phyloP scores from a whole-genome alignment of 2,329 filamentous ascomycete genomes.

The Pseudodiploospora longispora region DNA sequence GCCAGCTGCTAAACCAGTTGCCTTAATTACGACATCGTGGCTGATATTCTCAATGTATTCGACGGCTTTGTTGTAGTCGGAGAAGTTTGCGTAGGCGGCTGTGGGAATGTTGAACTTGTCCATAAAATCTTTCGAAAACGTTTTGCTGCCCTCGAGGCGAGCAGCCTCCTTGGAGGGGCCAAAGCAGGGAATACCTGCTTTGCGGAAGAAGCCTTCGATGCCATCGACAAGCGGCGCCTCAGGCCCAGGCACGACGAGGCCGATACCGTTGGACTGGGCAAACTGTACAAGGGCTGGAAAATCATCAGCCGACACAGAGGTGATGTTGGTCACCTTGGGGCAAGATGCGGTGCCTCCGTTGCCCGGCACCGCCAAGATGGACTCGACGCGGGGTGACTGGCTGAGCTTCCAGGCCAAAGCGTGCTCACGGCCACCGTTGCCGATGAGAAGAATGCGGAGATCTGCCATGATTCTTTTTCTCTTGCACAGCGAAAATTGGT shows the following conservation, averaged over 20 bases:
- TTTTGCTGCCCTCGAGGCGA: slow-evolving; percentile 90
- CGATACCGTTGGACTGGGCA: slow-evolving; percentile 63
- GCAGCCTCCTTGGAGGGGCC: slow-evolving; percentile 80
- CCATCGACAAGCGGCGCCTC: slow-evolving; percentile 92
- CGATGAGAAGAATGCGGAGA: slow-evolving; percentile 74
- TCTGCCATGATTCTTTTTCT: slow-evolving; percentile 18
- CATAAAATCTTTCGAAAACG: slow-evolving; percentile 98
- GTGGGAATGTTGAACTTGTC: slow-evolving; percentile 82
- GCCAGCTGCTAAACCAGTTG: slow-evolving; percentile 81
- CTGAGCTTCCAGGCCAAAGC: slow-evolving; percentile 89
- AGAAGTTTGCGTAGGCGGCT: slow-evolving; percentile 84
- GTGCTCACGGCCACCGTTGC: slow-evolving; percentile 91
- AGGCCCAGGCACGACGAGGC: slow-evolving; percentile 82
- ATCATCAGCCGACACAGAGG: slow-evolving; percentile 61
- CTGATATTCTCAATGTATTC: slow-evolving; percentile 64
- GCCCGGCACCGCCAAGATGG: slow-evolving; percentile 64
- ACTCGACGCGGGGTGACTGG: slow-evolving; percentile 69
- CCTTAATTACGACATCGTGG: slow-evolving; percentile 86
- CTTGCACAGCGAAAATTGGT: background rate
- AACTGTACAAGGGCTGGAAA: slow-evolving; percentile 71
- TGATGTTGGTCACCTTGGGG: slow-evolving; percentile 66
- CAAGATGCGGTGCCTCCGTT: slow-evolving; percentile 78
- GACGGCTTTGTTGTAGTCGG: slow-evolving; percentile 62
- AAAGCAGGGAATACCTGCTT: slow-evolving; percentile 69
- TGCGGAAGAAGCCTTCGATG: slow-evolving; percentile 73